Evolutionary conservation across 1,284 basidiomycete genomes (phyloP).

Genomic region (Agroathelia rolfsii): DNA sequence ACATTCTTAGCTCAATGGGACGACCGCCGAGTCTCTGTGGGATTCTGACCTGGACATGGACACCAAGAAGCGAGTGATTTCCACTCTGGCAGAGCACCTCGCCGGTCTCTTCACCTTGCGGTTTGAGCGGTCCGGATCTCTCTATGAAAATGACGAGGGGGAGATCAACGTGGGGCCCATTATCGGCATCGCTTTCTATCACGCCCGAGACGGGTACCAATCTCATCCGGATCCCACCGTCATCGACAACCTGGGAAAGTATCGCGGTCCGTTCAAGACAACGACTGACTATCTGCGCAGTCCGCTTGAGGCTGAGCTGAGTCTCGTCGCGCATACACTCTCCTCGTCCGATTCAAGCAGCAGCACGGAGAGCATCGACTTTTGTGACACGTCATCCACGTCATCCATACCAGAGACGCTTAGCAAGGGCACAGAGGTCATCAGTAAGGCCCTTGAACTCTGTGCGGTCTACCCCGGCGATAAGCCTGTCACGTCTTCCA

Average conservation of each 20-base stretch:
- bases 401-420: conserved; percentile 3
- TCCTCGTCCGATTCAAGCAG: too few species aligned
- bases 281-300: conserved; percentile 9
- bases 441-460: conserved; percentile 12
- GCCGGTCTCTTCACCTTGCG: conserved; percentile 11
- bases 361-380: too few species aligned
- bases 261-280: conserved; percentile 11
- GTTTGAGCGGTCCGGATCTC: conserved; percentile 12
- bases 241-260: conserved; percentile 3
- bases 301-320: conserved; percentile 10
- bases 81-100: conserved; percentile 11
- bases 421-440: conserved; percentile 11
- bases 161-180: conserved; percentile 12
- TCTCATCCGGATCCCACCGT: too few species aligned
- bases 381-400: too few species aligned
- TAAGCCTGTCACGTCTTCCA: conserved; percentile 5
- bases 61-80: conserved; percentile 9
- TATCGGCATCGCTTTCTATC: conserved; percentile 14
- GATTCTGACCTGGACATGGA: conserved; percentile 8
- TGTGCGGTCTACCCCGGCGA: conserved; percentile 13
- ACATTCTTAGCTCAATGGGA: conserved; percentile 10
- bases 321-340: too few species aligned
- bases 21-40: conserved; percentile 11
- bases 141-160: conserved; percentile 9
- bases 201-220: conserved; percentile 12